Evolutionary conservation across 2,329 filamentous ascomycete species (phyloP), one percentile per base, ranked within the genome.

Genomic region (Xenoacremonium recifei): DNA sequence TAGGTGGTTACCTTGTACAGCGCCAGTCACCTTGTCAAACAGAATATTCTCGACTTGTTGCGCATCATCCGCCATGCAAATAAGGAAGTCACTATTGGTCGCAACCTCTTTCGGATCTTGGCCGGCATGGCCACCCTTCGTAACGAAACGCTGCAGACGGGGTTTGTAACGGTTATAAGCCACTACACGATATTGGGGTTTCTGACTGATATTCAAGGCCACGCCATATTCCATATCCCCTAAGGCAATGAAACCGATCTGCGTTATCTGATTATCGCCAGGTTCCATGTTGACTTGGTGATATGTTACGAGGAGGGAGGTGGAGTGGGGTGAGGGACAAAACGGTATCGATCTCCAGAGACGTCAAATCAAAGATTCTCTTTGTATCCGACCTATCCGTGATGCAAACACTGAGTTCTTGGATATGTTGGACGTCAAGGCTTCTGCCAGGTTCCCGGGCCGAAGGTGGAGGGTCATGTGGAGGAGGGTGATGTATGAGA

Each of bases 191-290:
- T 41, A 47, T n/a, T 19, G 20, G 3, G 34, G 29, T 9, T 19
- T 34, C 15, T 20, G 20, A 3, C 43, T 17, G 11, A 45, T 34
- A 18, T 42, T 41, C 10, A 17, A 33, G 5, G 46, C 46, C 46
- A 49, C 44, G 18, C 31, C 40, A 17, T 42, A 30, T 5, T 44
- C 40, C 18, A 38, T 33, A 17, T 40, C 37, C 5, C 43, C 40
- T 2, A 46, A 40, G 40, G 45, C 48, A 29, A 44, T 19, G 34
- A 50, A 44, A 19, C 37, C 40, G 13, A 49, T 40, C 12, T 35
- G 32, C 7, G 32, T 35, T 13, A 35, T 17, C 15, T n/a, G 13
- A 35, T 35, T 17, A 4, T 35, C 23, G 13, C 9, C 9, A 13
- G 23, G 13, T 7, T 7, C 23, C 23, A 27, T 27, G 23, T 27